Base-by-base conservation (phyloP, 345 rosid genomes). In the Ricinus communis region DNA sequence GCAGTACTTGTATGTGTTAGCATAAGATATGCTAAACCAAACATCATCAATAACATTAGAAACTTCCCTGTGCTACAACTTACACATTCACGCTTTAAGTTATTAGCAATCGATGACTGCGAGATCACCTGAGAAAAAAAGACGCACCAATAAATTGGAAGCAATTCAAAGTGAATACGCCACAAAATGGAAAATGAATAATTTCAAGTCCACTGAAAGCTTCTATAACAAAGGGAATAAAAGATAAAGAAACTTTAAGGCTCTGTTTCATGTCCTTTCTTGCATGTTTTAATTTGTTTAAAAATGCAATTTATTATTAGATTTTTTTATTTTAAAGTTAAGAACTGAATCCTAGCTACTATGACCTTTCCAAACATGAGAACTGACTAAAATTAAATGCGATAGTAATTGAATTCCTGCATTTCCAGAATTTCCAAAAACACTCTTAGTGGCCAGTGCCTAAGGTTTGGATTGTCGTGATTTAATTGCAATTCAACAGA, bases 11-110 rank as follows among this genome's bases (percentile, higher is more conserved):
- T 66, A 72, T 83, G 89, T 49, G 88, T 76, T 64, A 90, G 51
- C 74, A 87, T 47, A 53, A 87, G 87, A 80, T 78, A 95, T 50
- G 76, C 90, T 67, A 95, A 27, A 60, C 99, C 97, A 79, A 89
- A 87, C 71, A 90, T 61, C 87, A 95, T 28, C 66, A 87, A 72
- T 49, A 88, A 58, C 68, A 77, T 73, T 12, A 90, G 82, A 81
- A 92, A 90, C 91, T 87, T 95, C 69, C 97, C 96, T 0, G 90
- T 89, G 74, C 97, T 90, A 82, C 93, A 95, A 77, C 88, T 85
- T 43, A 77, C 46, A 69, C 84, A 87, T 62, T 85, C 84, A 62
- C 84, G 91, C 78, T 79, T 87, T 53, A 86, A 50, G 59, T 79
- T 84, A 66, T 80, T 74, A 50, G 85, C 76, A 61, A 85, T 85